Base-by-base conservation (phyloP, 345 rosid species). In the Rhodomyrtus tomentosa region DNA sequence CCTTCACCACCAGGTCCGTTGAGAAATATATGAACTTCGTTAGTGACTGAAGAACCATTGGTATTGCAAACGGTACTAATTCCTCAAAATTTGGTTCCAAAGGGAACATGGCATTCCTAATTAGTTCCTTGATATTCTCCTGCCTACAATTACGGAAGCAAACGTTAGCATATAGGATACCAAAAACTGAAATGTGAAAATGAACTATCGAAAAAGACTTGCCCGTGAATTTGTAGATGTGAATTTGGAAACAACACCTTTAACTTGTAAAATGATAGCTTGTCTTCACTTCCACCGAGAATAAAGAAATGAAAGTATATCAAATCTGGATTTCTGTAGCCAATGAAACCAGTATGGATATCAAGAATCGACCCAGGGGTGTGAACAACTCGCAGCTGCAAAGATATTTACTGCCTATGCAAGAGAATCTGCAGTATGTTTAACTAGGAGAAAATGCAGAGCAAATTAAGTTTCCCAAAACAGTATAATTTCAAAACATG, bases 241-340 rank as follows among this genome's bases (percentile, higher is more conserved):
- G 91, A 84, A 84, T 88, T 82, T 58, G 91, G 91, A 82, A 91
- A 91, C 54, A 91, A 73, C 42, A 91, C 93, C 86, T 91, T 89
- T 89, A 91, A 81, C 88, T 87, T 89, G 82, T 81, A 89, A 74
- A 86, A 89, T 36, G 91, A 87, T 59, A 87, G 84, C 79, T 62
- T 88, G 85, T 91, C 90, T 85, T 87, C 85, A 4, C 82, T 54
- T 58, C 91, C 91, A 54, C 88, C 85, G 16, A 90, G 93, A 80
- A 87, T 83, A 87, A 91, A 91, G 87, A 89, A 85, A 82, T 91
- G 91, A 80, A 91, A 91, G 73, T 80, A 82, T 72, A 89, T 74
- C 45, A 82, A 84, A 21, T 87, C 89, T 62, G 93, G 90, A 84
- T 80, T 40, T 55, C 81, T 22, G 59, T 4, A 40, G 50, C 40